Evolutionary conservation across 805 yeast genomes (phyloP).

Genomic region (Cyberlindnera japonica): DNA sequence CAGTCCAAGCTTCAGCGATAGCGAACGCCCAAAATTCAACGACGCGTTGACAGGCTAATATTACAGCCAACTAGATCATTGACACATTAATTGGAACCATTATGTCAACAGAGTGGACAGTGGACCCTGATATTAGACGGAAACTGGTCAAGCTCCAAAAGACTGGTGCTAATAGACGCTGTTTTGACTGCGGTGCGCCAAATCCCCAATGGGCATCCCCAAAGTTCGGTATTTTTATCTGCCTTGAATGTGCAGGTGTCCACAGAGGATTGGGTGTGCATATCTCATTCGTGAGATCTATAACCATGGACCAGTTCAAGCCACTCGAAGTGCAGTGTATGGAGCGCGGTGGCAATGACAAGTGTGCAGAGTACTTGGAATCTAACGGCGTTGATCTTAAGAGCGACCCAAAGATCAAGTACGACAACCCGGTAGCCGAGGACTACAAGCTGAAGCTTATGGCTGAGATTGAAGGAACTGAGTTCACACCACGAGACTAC

Average conservation of each 20-base stretch:
- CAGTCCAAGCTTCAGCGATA: no score
- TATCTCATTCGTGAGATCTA: slow-evolving; percentile 91
- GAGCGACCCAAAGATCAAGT: slow-evolving; percentile 69
- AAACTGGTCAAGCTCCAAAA: slow-evolving; percentile 74
- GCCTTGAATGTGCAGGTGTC: slow-evolving; percentile 96
- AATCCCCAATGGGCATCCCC: slow-evolving; percentile 99
- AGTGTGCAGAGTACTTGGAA: slow-evolving; percentile 63
- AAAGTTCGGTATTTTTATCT: slow-evolving; percentile 93
- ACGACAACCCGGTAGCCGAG: slow-evolving; percentile 87
- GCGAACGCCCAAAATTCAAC: no score
- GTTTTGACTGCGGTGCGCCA: slow-evolving; percentile 92
- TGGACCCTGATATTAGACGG: slow-evolving; percentile 90
- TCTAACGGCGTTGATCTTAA: slow-evolving; percentile 65
- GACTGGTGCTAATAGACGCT: slow-evolving; percentile 75
- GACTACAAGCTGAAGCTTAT: slow-evolving; percentile 85
- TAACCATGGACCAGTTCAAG: slow-evolving; percentile 98
- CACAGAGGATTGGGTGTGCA: slow-evolving; percentile 97
- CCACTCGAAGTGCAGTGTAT: slow-evolving; percentile 84
- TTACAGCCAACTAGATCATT: no score
- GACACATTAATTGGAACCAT: no score
- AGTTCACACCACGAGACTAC: slow-evolving; percentile 60
- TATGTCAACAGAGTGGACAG: slow-evolving; percentile 65
- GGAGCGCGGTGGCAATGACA: slow-evolving; percentile 92
- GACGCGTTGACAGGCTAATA: no score
- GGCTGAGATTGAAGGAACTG: slow-evolving; percentile 68